Evolutionary conservation across 371 early-diverging fungal genomes (phyloP).

Genomic region (Zopfochytrium polystomum): DNA sequence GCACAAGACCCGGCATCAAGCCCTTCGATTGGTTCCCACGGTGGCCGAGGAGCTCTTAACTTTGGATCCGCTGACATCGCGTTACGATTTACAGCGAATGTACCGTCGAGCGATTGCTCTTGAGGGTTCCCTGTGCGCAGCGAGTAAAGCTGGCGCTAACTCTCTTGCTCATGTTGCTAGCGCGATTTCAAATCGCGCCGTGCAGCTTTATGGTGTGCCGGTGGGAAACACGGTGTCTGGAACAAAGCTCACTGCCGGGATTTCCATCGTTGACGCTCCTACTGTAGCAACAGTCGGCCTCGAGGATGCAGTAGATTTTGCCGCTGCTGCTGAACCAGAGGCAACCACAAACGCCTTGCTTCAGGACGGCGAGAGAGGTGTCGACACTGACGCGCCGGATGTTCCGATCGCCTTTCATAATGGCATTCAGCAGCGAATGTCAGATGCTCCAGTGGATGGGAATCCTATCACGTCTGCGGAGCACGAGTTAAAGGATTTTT

Average conservation of each 20-base stretch:
- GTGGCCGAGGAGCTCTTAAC: constrained; percentile 12
- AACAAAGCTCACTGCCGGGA: constrained; percentile 7
- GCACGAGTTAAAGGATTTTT: too few relatives aligned
- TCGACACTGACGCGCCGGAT: too few relatives aligned
- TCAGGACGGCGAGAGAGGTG: too few relatives aligned
- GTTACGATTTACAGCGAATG: constrained; percentile 31
- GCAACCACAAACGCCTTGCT: neutral
- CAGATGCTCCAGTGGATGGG: neutral
- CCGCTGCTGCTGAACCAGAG: neutral
- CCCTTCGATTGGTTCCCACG: constrained; percentile 11
- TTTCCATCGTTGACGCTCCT: constrained; percentile 1
- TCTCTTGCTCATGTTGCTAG: constrained; percentile 5
- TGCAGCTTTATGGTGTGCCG: neutral
- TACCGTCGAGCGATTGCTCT: constrained; percentile 7
- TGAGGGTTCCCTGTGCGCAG: neutral
- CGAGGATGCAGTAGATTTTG: too few relatives aligned
- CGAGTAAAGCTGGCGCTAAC: neutral
- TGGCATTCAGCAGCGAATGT: neutral
- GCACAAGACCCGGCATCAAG: constrained; percentile 12
- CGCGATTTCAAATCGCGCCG: constrained; percentile 2
- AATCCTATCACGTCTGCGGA: neutral
- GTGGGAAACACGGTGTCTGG: neutral
- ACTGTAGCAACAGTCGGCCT: neutral
- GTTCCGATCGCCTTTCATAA: too few relatives aligned
- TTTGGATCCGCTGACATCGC: constrained; percentile 16